A percentile compares a stretch with the other conserved stretches of the same genome.
These are phyloP conservation scores for Coleophoma crateriformis DNA, from an alignment of 2,329 filamentous ascomycete species.

Conservation along the genomic window DNA sequence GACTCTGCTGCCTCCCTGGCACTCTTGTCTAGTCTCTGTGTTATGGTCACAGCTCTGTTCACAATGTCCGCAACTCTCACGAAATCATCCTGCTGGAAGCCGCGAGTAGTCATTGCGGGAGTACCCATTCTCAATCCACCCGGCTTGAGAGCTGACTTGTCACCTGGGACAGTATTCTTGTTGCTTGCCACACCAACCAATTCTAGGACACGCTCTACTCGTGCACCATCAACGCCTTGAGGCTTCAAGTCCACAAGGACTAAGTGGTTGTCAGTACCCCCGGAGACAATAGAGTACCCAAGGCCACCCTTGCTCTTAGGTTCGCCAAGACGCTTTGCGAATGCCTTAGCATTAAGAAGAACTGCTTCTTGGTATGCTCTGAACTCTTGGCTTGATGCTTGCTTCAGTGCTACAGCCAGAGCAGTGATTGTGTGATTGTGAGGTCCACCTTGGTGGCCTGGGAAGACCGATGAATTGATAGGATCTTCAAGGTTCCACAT, in stretches of 20 bases:
- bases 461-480: conserved; percentile 97
- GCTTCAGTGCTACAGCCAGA: conserved; percentile 87
- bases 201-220: conserved; percentile 86
- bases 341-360: conserved; percentile 82
- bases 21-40: conserved; percentile 68
- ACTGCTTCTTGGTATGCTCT: conserved; percentile 88
- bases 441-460: conserved; percentile 93
- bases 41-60: conserved; percentile 75
- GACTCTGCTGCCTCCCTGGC: conserved; percentile 64
- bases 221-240: conserved; percentile 79
- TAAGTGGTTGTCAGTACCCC: conserved; percentile 96
- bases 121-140: conserved; percentile 92
- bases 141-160: conserved; percentile 87
- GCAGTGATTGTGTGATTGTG: conserved; percentile 99
- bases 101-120: conserved; percentile 94
- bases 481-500: conserved; percentile 87
- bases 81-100: conserved; percentile 88
- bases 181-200: conserved; percentile 95
- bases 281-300: conserved; percentile 85
- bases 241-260: conserved; percentile 89
- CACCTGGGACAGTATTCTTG: conserved; percentile 97
- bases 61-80: conserved; percentile 79
- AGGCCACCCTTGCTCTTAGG: conserved; percentile 68
- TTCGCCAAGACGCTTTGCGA: conserved; percentile 60
- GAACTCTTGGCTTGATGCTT: conserved; percentile 86